Conservation (phyloP, 2,329 filamentous ascomycete genomes). For the Periconia macrospinosa region DNA sequence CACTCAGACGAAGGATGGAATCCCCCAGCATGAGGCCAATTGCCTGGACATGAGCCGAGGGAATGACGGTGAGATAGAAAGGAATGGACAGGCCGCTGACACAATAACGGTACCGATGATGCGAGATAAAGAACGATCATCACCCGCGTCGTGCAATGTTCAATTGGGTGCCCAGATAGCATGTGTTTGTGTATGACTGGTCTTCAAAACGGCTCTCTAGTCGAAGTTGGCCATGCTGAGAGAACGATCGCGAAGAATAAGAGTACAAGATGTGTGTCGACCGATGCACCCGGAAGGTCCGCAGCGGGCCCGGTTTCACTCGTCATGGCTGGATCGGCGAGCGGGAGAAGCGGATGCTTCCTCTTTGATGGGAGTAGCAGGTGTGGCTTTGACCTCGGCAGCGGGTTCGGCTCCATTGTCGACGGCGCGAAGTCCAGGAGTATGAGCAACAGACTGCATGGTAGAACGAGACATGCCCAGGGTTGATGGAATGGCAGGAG, state of each 20-base stretch:
- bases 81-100: constrained; percentile 5
- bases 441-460: constrained; percentile 30
- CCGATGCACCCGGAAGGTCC: constrained; percentile 1
- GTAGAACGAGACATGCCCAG: constrained; percentile 34
- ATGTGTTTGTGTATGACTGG: constrained; percentile 16
- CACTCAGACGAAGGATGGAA: constrained; percentile 2
- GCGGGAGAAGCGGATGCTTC: constrained; percentile 27
- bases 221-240: constrained; percentile 25
- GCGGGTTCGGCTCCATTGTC: constrained; percentile 33
- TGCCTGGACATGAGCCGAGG: neutral
- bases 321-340: constrained; percentile 24
- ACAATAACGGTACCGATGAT: constrained; percentile 6
- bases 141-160: constrained; percentile 6
- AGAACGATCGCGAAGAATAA: constrained; percentile 36
- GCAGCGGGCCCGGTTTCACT: constrained; percentile 18
- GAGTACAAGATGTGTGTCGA: constrained; percentile 21
- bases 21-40: neutral
- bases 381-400: constrained; percentile 33
- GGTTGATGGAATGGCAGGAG: constrained; percentile 37
- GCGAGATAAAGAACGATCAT: constrained; percentile 15
- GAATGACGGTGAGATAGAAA: neutral
- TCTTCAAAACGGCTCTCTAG: constrained; percentile 21
- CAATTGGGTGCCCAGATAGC: constrained; percentile 6
- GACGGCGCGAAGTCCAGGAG: constrained; percentile 28
- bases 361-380: constrained; percentile 38